Conservation (phyloP, 1,284 basidiomycete genomes). For the Malassezia furfur region DNA sequence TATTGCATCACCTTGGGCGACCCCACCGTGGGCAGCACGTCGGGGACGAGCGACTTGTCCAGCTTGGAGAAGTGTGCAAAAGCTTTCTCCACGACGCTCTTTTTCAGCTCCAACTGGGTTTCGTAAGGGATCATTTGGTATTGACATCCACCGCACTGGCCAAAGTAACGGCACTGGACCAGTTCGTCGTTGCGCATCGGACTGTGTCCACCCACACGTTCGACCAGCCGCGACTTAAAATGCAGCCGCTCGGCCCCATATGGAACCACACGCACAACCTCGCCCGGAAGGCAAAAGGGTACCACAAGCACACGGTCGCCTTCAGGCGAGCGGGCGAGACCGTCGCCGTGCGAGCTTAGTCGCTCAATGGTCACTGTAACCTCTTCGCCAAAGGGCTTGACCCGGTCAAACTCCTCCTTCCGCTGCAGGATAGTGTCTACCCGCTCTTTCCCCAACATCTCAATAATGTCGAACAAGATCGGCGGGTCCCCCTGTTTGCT, state of each 20-base stretch:
- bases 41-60: conserved; percentile 57
- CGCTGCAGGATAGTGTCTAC: conserved; percentile 29
- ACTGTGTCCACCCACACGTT: conserved; percentile 20
- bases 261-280: conserved; percentile 30
- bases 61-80: conserved; percentile 55
- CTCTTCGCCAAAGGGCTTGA: conserved; percentile 26
- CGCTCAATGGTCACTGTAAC: conserved; percentile 30
- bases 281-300: conserved; percentile 36
- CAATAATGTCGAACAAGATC: conserved; percentile 40
- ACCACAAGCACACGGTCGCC: conserved; percentile 40
- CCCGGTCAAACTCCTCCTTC: conserved; percentile 27
- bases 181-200: conserved; percentile 22
- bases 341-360: conserved; percentile 43
- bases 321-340: conserved; percentile 31
- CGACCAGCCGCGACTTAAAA: conserved; percentile 31
- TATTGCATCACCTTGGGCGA: conserved; percentile 84
- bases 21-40: conserved; percentile 65
- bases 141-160: conserved; percentile 44
- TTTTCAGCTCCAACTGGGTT: conserved; percentile 74
- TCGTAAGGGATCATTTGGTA: conserved; percentile 64
- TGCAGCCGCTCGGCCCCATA: conserved; percentile 32
- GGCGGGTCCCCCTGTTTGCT: conserved; percentile 41
- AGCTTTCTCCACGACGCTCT: conserved; percentile 72
- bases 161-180: conserved; percentile 44
- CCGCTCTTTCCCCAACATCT: conserved; percentile 28